Base-by-base conservation (phyloP, 352 stramenopile genomes). In the Pythium vanterpoolii region DNA sequence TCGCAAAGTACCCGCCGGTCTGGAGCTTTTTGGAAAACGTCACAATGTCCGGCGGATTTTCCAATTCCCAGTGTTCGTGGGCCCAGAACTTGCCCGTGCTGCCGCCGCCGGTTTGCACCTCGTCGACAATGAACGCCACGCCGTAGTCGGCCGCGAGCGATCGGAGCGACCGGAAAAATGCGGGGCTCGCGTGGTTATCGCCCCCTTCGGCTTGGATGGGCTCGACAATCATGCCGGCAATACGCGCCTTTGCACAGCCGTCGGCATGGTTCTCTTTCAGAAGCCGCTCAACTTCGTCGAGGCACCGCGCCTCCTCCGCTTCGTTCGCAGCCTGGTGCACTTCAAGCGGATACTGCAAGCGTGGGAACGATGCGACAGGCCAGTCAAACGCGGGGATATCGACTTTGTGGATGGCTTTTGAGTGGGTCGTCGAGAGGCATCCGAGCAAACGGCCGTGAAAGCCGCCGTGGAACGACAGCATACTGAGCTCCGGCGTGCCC, bases 11-110 rank as follows among this genome's bases (percentile, higher is more conserved):
- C 11, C 84, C 84, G 40, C 82, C 84, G 5, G 81, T 92, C 61
- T 94, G 84, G 61, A 94, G 73, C 61, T 92, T 94, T 66, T 94
- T 94, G 48, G 79, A 90, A 56, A 94, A 94, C 9, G 85, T 94
- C 49, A 94, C 85, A 36, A 94, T 49, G 45, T 93, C 85, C 5
- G 85, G 85, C 16, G 85, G 79, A 60, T 89, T 87, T 30, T 81
- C 66, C 5, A 94, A 73, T 21, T 66, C 73, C 85, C 85, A 94
- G 64, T 93, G 79, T 45, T 94, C 82, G 53, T 93, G 79, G 0
- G 85, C 85, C 85, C 85, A 94, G 65, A 94, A 94, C 48, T 86
- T 89, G 27, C 85, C 85, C 13, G 85, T 94, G 62, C 78, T 90
- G 5, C 85, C 85, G 24, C 83, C 83, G 42, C 85, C 85, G 0